phyloP scores from a whole-genome alignment of 2,329 filamentous ascomycete genomes.

The Xylariaceae sp. region DNA sequence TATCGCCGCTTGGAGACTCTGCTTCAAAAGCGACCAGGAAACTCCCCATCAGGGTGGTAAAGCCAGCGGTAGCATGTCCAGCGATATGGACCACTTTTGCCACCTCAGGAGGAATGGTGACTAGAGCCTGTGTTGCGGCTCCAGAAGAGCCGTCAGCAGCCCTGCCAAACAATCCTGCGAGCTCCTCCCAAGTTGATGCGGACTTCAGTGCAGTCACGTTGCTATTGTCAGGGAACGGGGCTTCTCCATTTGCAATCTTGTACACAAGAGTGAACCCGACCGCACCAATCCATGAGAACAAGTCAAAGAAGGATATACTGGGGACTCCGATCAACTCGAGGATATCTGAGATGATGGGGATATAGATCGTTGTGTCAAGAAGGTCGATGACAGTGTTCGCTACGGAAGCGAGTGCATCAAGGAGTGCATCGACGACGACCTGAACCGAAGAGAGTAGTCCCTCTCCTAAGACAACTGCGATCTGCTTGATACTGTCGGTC shows the following conservation, averaged over 20 bases:
- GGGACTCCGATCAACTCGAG: conserved; percentile 1
- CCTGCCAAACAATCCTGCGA: not conserved
- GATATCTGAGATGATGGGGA: conserved; percentile 4
- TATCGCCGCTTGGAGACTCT: not conserved
- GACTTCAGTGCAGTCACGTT: not conserved
- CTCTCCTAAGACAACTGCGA: conserved; percentile 3
- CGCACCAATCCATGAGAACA: conserved; percentile 1
- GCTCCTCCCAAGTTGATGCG: not conserved
- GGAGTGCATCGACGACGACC: conserved; percentile 1
- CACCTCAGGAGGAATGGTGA: not conserved
- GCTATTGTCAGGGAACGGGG: conserved; percentile 2
- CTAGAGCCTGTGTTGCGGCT: not conserved
- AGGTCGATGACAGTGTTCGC: not conserved
- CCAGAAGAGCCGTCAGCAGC: not conserved
- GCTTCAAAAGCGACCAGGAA: conserved; percentile 1
- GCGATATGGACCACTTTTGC: not conserved
- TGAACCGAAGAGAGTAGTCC: not conserved
- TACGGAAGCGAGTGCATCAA: not conserved
- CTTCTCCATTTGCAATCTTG: not conserved
- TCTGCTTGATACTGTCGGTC: conserved; percentile 1
- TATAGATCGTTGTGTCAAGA: conserved; percentile 2
- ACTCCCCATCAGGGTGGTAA: not conserved
- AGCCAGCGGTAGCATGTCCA: not conserved
- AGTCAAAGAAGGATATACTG: conserved; percentile 3
- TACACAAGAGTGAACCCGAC: conserved; percentile 8